These are phyloP conservation scores for Crucibulum laeve DNA, from an alignment of 768 basidiomycete genomes.

Conservation along the genomic window DNA sequence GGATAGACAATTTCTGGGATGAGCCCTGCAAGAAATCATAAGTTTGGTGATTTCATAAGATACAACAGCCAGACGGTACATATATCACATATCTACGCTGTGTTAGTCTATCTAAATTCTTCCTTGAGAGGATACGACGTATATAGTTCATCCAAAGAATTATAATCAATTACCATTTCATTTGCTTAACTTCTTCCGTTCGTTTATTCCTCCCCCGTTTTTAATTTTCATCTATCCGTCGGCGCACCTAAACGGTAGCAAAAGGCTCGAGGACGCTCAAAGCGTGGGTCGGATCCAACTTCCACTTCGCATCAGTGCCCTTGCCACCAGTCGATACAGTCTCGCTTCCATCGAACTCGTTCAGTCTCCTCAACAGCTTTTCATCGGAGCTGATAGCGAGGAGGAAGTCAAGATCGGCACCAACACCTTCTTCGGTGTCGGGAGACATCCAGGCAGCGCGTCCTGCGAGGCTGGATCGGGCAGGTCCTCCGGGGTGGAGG, in stretches of 20 bases:
- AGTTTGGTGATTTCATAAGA: no score
- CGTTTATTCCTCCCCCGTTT: no score
- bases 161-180: no score
- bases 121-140: no score
- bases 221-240: no score
- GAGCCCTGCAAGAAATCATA: no score
- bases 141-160: no score
- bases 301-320: slow-evolving; percentile 82
- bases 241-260: slow-evolving; percentile 14
- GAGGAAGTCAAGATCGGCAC: slow-evolving; percentile 48
- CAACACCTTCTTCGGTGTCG: slow-evolving; percentile 18
- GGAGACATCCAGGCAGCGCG: slow-evolving; percentile 38
- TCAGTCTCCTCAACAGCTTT: slow-evolving; percentile 69
- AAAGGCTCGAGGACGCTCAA: slow-evolving; percentile 22
- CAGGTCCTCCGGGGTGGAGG: slow-evolving; percentile 58
- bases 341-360: slow-evolving; percentile 69
- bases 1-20: no score
- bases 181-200: no score
- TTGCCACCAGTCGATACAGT: slow-evolving; percentile 67
- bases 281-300: slow-evolving; percentile 32
- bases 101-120: no score
- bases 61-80: no score
- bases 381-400: slow-evolving; percentile 73
- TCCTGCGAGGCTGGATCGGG: slow-evolving; percentile 29
- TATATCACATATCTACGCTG: no score